These are phyloP conservation scores for Lunasporangiospora selenospora DNA, from an alignment of 192 early-diverging fungal genomes.

Conservation along the genomic window DNA sequence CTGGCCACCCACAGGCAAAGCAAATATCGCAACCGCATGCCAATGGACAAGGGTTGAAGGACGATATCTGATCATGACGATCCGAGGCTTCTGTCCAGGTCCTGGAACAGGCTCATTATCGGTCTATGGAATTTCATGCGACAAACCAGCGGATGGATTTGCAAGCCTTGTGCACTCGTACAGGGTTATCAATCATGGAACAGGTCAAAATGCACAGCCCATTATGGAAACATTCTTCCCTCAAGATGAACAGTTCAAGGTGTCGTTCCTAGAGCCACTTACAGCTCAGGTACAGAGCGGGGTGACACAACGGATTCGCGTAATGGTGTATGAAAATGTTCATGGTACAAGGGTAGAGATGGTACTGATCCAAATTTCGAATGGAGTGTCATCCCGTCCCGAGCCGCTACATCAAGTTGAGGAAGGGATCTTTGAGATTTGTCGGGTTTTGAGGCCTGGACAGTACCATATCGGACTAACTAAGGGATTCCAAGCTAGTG, in stretches of 20 bases:
- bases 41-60: conserved; percentile 26
- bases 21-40: background rate
- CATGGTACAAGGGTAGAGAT: background rate
- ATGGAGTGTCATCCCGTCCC: background rate
- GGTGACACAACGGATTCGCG: conserved; percentile 7
- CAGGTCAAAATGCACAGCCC: conserved; percentile 12
- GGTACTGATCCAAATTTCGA: background rate
- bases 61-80: conserved; percentile 7
- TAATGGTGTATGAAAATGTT: conserved; percentile 8
- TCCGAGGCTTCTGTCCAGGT: conserved; percentile 16
- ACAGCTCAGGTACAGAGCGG: conserved; percentile 12
- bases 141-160: too few relatives aligned
- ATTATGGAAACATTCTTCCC: conserved; percentile 2
- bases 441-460: conserved; percentile 2
- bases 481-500: background rate
- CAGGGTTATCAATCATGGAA: conserved; percentile 23
- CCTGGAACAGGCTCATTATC: conserved; percentile 8
- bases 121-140: background rate
- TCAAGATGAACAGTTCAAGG: background rate
- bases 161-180: conserved; percentile 16
- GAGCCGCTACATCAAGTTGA: conserved; percentile 11
- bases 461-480: conserved; percentile 11
- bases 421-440: conserved; percentile 11
- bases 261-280: conserved; percentile 23
- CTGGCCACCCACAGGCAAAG: conserved; percentile 10